Conservation (phyloP, 2,329 filamentous ascomycete genomes). For the Pseudogymnoascus sp. region DNA sequence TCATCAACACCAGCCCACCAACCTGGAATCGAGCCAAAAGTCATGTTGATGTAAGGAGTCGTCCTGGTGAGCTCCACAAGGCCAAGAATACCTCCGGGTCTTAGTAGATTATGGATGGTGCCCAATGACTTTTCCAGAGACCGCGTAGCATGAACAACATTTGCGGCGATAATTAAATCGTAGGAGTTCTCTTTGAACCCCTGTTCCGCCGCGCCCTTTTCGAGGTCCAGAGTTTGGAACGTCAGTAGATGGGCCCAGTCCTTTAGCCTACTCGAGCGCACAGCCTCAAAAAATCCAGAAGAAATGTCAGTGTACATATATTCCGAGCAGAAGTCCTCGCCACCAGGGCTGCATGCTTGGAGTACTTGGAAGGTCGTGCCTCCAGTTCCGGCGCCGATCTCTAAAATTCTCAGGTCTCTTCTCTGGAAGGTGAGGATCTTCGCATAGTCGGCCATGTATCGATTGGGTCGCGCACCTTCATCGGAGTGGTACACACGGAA, state of each 20-base stretch:
- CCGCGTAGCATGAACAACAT: conserved; percentile 32
- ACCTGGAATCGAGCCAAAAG: neutral
- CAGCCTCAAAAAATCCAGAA: conserved; percentile 27
- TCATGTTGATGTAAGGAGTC: neutral
- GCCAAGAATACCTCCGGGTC: conserved; percentile 20
- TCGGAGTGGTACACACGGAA: neutral
- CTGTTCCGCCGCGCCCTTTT: conserved; percentile 23
- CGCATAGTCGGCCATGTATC: neutral
- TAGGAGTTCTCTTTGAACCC: conserved; percentile 26
- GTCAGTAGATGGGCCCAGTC: neutral
- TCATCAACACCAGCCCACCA: conserved; percentile 13
- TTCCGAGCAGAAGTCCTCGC: conserved; percentile 10
- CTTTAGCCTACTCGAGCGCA: neutral
- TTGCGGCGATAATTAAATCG: conserved; percentile 32
- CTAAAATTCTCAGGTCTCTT: no score
- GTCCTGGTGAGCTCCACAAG: conserved; percentile 17
- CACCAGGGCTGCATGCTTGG: neutral
- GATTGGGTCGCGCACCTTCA: neutral
- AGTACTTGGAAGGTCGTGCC: no score
- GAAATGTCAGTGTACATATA: conserved; percentile 23
- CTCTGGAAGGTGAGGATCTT: neutral
- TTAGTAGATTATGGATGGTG: conserved; percentile 22
- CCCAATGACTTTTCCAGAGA: conserved; percentile 18
- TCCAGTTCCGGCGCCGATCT: no score
- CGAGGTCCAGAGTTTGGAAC: conserved; percentile 24